Evolutionary conservation across 306 rosid species (phyloP).

Genomic region (Sophora flavescens): DNA sequence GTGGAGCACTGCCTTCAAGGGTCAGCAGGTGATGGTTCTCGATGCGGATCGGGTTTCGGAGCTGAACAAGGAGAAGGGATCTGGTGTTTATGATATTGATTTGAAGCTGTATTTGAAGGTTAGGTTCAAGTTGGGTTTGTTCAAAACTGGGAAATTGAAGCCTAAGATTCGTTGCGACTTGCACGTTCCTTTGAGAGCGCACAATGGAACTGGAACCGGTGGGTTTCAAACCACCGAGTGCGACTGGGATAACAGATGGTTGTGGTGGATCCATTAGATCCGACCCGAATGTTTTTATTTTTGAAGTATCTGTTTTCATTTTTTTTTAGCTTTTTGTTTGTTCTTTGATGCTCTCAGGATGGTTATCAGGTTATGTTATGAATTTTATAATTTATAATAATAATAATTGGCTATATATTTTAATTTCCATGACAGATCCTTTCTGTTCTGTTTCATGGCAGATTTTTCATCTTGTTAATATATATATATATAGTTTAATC

Average conservation of each 20-base stretch:
- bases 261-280: slow-evolving; percentile 30
- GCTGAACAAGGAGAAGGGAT: slow-evolving; percentile 39
- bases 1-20: slow-evolving; percentile 38
- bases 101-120: slow-evolving; percentile 51
- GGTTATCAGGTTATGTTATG: neutral
- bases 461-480: too few species aligned
- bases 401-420: too few species aligned
- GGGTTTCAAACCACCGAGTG: slow-evolving; percentile 50
- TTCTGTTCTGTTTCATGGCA: too few species aligned
- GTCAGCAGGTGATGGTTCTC: slow-evolving; percentile 32
- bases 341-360: neutral
- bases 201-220: slow-evolving; percentile 33
- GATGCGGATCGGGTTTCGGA: neutral
- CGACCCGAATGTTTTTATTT: neutral
- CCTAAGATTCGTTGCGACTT: slow-evolving; percentile 60
- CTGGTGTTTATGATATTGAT: slow-evolving; percentile 51
- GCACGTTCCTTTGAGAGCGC: slow-evolving; percentile 52
- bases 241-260: slow-evolving; percentile 46
- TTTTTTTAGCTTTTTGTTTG: neutral
- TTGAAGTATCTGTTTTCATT: neutral
- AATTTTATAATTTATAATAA: too few species aligned
- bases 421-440: too few species aligned
- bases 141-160: slow-evolving; percentile 51
- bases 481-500: too few species aligned
- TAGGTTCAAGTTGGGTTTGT: slow-evolving; percentile 49